Percentiles rank a stretch among this genome's conserved stretches.
Evolutionary conservation across 352 stramenopile species (phyloP).

Genomic region (Globisporangium lucens): DNA sequence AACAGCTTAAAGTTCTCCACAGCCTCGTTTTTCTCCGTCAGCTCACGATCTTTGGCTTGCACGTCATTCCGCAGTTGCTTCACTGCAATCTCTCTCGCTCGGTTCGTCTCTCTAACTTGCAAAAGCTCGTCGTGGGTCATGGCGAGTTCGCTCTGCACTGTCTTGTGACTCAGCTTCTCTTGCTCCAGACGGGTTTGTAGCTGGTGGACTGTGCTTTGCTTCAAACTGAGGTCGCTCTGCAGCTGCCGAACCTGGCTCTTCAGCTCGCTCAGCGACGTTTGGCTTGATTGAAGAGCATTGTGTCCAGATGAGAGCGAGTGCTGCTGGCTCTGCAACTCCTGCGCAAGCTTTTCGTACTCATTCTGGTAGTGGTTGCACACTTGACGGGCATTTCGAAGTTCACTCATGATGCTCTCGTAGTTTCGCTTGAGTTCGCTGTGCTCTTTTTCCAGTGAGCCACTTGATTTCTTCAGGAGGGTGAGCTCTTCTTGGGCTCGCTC

Average conservation of each 20-base stretch:
- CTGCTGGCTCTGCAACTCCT: conserved; percentile 56
- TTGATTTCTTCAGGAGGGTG: conserved; percentile 29
- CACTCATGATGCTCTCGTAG: conserved; percentile 48
- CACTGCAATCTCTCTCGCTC: conserved; percentile 49
- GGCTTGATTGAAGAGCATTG: conserved; percentile 46
- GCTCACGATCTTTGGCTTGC: conserved; percentile 43
- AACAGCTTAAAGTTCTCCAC: conserved; percentile 71
- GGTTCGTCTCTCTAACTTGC: conserved; percentile 49
- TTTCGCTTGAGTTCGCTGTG: conserved; percentile 44
- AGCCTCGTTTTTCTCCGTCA: conserved; percentile 66
- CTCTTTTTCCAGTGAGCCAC: conserved; percentile 45
- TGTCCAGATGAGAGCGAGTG: conserved; percentile 57
- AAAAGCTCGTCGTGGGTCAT: conserved; percentile 57
- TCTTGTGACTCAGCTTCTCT: conserved; percentile 55
- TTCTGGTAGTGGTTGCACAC: conserved; percentile 66
- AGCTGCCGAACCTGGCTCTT: conserved; percentile 58
- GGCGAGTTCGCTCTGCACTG: conserved; percentile 51
- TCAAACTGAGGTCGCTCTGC: conserved; percentile 59
- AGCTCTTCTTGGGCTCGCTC: conserved; percentile 45
- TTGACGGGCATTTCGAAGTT: conserved; percentile 60
- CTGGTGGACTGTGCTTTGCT: conserved; percentile 47
- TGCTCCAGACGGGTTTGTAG: conserved; percentile 65
- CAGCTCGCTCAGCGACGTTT: conserved; percentile 53
- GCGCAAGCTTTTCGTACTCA: conserved; percentile 71
- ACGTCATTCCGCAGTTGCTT: conserved; percentile 59